phyloP scores from a whole-genome alignment of 176 grass and related monocot genomes.

The Triticum monococcum region DNA sequence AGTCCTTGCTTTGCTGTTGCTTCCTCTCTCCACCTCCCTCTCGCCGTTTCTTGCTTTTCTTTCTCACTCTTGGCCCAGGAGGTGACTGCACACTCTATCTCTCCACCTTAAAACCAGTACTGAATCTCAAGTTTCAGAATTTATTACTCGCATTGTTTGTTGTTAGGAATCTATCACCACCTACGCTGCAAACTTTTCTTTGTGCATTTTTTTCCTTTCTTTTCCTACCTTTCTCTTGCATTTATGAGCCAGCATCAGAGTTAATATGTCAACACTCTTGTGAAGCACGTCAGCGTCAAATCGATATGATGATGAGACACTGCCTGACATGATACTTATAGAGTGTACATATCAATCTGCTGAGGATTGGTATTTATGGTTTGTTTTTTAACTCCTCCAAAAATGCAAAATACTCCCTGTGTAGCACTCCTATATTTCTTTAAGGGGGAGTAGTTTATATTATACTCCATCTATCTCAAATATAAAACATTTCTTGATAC shows the following conservation, averaged over 20 bases:
- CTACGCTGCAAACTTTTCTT: background rate
- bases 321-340: too few relatives aligned
- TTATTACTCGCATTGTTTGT: background rate
- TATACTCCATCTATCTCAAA: too few relatives aligned
- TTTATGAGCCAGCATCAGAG: background rate
- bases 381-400: too few relatives aligned
- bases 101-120: background rate
- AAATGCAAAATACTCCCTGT: too few relatives aligned
- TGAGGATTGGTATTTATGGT: too few relatives aligned
- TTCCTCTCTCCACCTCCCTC: background rate
- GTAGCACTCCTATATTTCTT: too few relatives aligned
- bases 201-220: background rate
- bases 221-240: background rate
- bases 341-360: background rate
- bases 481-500: too few relatives aligned
- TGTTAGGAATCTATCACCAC: slow-evolving; percentile 23
- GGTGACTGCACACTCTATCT: background rate
- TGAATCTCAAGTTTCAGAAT: background rate
- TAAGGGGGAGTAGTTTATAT: too few relatives aligned
- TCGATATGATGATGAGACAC: background rate
- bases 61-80: background rate
- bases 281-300: background rate
- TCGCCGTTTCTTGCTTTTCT: background rate
- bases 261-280: background rate
- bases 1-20: slow-evolving; percentile 6